Base-by-base conservation (phyloP, 495 filamentous ascomycete genomes). In the Glutinoglossum americanum region DNA sequence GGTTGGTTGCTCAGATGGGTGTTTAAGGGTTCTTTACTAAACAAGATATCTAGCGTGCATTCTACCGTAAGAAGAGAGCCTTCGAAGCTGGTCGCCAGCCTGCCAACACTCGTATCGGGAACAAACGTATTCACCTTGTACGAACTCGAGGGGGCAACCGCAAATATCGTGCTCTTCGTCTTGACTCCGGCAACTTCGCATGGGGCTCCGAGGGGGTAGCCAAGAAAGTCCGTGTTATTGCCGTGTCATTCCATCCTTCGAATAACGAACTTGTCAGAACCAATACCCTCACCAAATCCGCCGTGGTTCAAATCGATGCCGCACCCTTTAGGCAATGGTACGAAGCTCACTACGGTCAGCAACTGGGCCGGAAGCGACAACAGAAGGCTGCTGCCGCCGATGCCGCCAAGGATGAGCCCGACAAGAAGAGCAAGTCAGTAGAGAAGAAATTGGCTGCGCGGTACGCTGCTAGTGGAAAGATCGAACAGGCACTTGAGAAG, bases 261-360 rank as follows among this genome's bases (percentile, higher is more conserved):
- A 99, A 99, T 87, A 99, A 99, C 84, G 92, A 99, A 75, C 80
- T 99, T 66, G 87, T 99, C 77, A 93, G 92, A 68, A 99, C 92
- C 72, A 99, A 99, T 81, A 96, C 92, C 77, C 79, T 99, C 71
- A 98, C 92, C 78, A 93, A 88, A 77, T 85, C 89, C 64, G 89
- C 92, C 74, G 85, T 98, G 65, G 88, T 98, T 71, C 93, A 97
- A 78, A 77, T 98, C 75, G 92, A 98, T 73, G 93, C 93, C 62
- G 87, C 89, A 55, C 92, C 92, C 62, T 98, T 98, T 85, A 78
- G 92, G 69, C 93, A 97, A 78, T 98, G 92, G 92, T 98, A 94
- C 72, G 92, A 98, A 81, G 87, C 92, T 60, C 93, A 98, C 83
- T 98, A 98, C 77, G 92, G 92, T 68, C 78, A 84, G 72, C 63